phyloP scores from a whole-genome alignment of 164 flowering plant genomes.

The Macadamia integrifolia region DNA sequence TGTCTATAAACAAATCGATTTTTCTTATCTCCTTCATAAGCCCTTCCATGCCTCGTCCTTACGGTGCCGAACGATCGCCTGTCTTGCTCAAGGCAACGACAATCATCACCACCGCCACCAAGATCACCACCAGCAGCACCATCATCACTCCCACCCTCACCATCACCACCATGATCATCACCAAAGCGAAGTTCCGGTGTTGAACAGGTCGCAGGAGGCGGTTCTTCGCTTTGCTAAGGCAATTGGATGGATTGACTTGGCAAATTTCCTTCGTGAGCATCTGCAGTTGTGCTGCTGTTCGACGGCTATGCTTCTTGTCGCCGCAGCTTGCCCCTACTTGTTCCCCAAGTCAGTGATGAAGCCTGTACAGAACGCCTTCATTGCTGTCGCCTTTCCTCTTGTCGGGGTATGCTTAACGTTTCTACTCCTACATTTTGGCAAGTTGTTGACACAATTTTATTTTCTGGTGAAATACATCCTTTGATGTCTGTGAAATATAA shows the following conservation, averaged over 20 bases:
- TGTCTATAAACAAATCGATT: neutral
- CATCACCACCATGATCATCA: conserved; percentile 32
- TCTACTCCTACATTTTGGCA: neutral
- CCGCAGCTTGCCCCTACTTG: conserved; percentile 71
- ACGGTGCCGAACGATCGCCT: conserved; percentile 9
- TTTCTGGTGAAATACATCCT: too few species aligned
- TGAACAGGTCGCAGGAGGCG: conserved; percentile 45
- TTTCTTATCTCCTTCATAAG: conserved; percentile 2
- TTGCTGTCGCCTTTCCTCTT: conserved; percentile 68
- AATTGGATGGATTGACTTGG: conserved; percentile 58
- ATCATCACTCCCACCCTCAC: conserved; percentile 28
- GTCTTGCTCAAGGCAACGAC: conserved; percentile 12
- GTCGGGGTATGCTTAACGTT: conserved; percentile 60
- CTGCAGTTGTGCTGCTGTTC: conserved; percentile 78
- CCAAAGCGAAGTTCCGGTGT: conserved; percentile 20
- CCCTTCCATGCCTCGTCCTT: conserved; percentile 7
- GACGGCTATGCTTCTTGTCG: conserved; percentile 55
- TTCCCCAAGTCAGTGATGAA: conserved; percentile 47
- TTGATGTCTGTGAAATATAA: too few species aligned
- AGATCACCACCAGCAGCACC: conserved; percentile 17
- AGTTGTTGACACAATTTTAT: too few species aligned
- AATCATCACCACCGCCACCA: conserved; percentile 24
- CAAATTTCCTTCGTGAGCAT: conserved; percentile 75
- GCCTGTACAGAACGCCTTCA: conserved; percentile 55
- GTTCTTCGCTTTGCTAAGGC: conserved; percentile 53